phyloP scores from a whole-genome alignment of 352 stramenopile species.

The Peronosclerospora sorghi region DNA sequence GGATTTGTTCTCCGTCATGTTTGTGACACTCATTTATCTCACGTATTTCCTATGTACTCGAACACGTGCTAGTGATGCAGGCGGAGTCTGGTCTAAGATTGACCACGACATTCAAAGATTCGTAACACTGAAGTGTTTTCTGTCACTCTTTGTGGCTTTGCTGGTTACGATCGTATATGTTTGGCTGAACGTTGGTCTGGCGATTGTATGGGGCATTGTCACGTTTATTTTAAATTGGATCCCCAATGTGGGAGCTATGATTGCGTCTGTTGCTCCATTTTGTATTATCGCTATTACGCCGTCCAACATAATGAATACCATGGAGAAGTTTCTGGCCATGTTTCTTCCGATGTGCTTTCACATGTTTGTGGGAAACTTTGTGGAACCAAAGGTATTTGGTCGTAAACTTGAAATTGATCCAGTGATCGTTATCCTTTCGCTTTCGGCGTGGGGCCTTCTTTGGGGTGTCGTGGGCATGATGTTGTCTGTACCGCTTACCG shows the following conservation, averaged over 20 bases:
- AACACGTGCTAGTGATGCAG: slow-evolving; percentile 71
- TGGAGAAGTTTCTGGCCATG: slow-evolving; percentile 85
- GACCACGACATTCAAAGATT: slow-evolving; percentile 85
- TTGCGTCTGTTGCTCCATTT: slow-evolving; percentile 70
- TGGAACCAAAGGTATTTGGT: slow-evolving; percentile 83
- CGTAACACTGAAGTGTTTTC: slow-evolving; percentile 82
- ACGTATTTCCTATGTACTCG: slow-evolving; percentile 84
- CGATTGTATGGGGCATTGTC: slow-evolving; percentile 82
- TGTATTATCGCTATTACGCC: slow-evolving; percentile 84
- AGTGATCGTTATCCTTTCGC: slow-evolving; percentile 77
- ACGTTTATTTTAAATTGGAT: slow-evolving; percentile 88
- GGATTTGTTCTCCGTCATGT: slow-evolving; percentile 85
- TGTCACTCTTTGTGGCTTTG: slow-evolving; percentile 79
- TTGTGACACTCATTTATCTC: slow-evolving; percentile 84
- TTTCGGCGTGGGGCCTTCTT: slow-evolving; percentile 79
- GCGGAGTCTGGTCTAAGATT: slow-evolving; percentile 83
- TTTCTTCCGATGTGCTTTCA: slow-evolving; percentile 80
- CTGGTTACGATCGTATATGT: slow-evolving; percentile 85
- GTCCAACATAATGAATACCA: slow-evolving; percentile 73
- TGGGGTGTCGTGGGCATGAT: slow-evolving; percentile 86
- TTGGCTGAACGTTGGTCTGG: slow-evolving; percentile 79
- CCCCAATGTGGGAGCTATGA: slow-evolving; percentile 83
- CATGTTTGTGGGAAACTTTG: slow-evolving; percentile 85
- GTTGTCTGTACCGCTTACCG: slow-evolving; percentile 78
- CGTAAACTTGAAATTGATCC: slow-evolving; percentile 79